Evolutionary conservation across 345 rosid genomes (phyloP), one percentile per base, ranked within the genome.

Genomic region (Cardiospermum halicacabum): DNA sequence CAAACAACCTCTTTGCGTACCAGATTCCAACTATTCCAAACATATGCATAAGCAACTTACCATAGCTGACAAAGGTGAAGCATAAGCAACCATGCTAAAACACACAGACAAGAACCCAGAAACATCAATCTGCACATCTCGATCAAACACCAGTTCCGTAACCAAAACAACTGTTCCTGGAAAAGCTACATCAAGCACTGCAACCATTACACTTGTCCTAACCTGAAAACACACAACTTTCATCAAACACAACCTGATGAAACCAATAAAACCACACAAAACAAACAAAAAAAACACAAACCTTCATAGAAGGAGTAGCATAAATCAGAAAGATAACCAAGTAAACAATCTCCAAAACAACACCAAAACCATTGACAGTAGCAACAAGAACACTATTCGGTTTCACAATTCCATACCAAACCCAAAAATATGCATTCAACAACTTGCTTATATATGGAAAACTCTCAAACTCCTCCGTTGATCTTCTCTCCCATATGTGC

Each of bases 21-120:
- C n/a, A n/a, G n/a, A n/a, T n/a, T n/a, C n/a, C n/a, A n/a, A n/a
- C n/a, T n/a, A n/a, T n/a, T n/a, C n/a, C n/a, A n/a, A n/a, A n/a
- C n/a, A n/a, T n/a, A n/a, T n/a, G n/a, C n/a, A n/a, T n/a, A n/a
- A n/a, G n/a, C n/a, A n/a, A n/a, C n/a, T 76, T 79, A 91, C 92
- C 93, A 91, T 91, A 32, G 90, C 92, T 15, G 89, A 76, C 62
- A 88, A 91, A 61, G 97, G 97, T 32, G 97, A 88, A 36, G 76
- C 85, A 70, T 88, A 86, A 53, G 85, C 77, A 13, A 79, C 64
- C 79, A 84, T 79, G 31, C 88, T 88, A 43, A 91, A 81, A 53
- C 75, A 56, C 42, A 84, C 77, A 31, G 84, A 80, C 32, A 91
- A 63, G 16, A 84, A 69, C 16, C 97, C 97, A 7, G 84, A 73